These are phyloP conservation scores for Tarenaya hassleriana DNA, from an alignment of 345 rosid species.

Conservation along the genomic window DNA sequence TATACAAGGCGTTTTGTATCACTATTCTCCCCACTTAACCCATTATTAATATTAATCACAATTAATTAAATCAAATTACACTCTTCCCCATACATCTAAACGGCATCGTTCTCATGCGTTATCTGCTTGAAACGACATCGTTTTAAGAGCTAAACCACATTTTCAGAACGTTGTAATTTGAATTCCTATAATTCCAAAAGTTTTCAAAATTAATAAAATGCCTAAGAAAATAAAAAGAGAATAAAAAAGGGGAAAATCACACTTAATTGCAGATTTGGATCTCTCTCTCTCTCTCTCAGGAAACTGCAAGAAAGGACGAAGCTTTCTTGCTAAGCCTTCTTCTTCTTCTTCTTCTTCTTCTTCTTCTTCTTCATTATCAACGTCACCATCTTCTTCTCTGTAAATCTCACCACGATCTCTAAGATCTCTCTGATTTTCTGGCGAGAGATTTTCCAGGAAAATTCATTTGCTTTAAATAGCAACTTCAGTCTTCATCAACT, in stretches of 20 bases:
- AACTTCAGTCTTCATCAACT: conserved; percentile 17
- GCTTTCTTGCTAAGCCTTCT: conserved; percentile 26
- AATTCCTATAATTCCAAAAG: conserved; percentile 9
- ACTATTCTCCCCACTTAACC: too few relatives aligned
- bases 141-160: too few relatives aligned
- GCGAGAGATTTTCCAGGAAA: neutral
- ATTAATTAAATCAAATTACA: too few relatives aligned
- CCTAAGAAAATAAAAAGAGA: conserved; percentile 1
- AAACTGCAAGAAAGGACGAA: conserved; percentile 2
- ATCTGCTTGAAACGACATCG: too few relatives aligned
- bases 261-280: conserved; percentile 26
- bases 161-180: too few relatives aligned
- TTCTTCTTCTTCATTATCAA: conserved; percentile 8
- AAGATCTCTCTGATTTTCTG: neutral
- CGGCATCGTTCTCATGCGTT: too few relatives aligned
- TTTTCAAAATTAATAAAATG: conserved; percentile 17
- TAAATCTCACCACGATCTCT: conserved; percentile 15
- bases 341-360: conserved; percentile 17
- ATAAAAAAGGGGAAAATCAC: conserved; percentile 14
- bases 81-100: too few relatives aligned
- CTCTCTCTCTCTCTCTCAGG: conserved; percentile 20
- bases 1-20: too few relatives aligned
- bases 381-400: too few relatives aligned
- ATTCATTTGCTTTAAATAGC: conserved; percentile 12
- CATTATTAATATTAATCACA: too few relatives aligned